Conservation (phyloP, 164 flowering plant species). For the Dillenia turbinata region DNA sequence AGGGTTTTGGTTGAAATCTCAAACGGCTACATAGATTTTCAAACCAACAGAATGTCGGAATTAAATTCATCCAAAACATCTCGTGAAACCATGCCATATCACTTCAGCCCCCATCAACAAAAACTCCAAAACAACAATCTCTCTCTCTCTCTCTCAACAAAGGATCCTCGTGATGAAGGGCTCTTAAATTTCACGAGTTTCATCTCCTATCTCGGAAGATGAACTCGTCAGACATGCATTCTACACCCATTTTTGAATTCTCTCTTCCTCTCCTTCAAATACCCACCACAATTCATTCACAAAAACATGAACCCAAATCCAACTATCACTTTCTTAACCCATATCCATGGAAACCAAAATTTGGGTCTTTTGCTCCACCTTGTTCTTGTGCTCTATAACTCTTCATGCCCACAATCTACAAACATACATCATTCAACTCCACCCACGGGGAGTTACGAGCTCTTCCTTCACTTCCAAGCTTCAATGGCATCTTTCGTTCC, state of each 20-base stretch:
- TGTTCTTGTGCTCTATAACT: conserved; percentile 13
- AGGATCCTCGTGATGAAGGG: conserved; percentile 77
- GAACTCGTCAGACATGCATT: conserved; percentile 7
- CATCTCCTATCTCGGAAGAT: conserved; percentile 22
- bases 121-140: too few species aligned
- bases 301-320: conserved; percentile 16
- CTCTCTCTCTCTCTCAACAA: conserved; percentile 31
- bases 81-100: conserved; percentile 36
- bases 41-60: conserved; percentile 8
- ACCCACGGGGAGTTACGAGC: conserved; percentile 40
- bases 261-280: conserved; percentile 48
- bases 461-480: conserved; percentile 31
- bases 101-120: conserved; percentile 25
- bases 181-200: conserved; percentile 72
- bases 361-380: conserved; percentile 11
- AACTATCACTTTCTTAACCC: neutral
- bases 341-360: conserved; percentile 29
- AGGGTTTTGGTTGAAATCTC: conserved; percentile 5
- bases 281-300: conserved; percentile 28
- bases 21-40: conserved; percentile 1
- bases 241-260: conserved; percentile 18
- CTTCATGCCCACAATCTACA: conserved; percentile 31
- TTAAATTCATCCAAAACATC: conserved; percentile 39
- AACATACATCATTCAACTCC: conserved; percentile 80
- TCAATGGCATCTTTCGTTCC: conserved; percentile 71